These are phyloP conservation scores for Mesembryanthemum crystallinum DNA, from an alignment of 148 eudicot species.

Conservation along the genomic window DNA sequence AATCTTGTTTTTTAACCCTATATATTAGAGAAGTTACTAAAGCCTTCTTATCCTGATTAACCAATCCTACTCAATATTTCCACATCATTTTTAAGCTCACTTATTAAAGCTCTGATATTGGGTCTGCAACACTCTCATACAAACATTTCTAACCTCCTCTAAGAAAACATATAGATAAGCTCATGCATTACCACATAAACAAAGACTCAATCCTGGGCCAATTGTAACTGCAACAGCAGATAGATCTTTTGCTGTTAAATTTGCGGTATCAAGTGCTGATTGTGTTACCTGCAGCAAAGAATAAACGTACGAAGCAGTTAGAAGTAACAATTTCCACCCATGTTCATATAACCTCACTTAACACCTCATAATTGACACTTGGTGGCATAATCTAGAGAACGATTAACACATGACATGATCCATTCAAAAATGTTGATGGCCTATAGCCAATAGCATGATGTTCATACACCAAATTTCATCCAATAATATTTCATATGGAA, in stretches of 20 bases:
- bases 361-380: not conserved
- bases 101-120: not conserved
- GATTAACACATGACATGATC: not conserved
- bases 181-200: slow-evolving; percentile 67
- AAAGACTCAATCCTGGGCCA: slow-evolving; percentile 98
- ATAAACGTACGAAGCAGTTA: not conserved
- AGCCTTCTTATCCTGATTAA: not conserved
- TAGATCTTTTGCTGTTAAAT: slow-evolving; percentile 64
- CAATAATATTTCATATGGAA: not conserved
- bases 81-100: not conserved
- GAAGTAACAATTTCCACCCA: not conserved
- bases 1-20: not conserved
- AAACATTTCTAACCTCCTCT: not conserved
- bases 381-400: not conserved
- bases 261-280: slow-evolving; percentile 90
- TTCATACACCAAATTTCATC: not conserved
- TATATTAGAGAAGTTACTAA: not conserved
- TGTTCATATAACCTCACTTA: not conserved
- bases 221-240: slow-evolving; percentile 99
- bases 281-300: slow-evolving; percentile 64
- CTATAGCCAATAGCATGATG: not conserved
- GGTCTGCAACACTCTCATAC: not conserved
- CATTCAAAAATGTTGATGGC: not conserved
- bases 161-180: not conserved
- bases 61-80: not conserved